A percentile compares a stretch with the other conserved stretches of the same genome.
phyloP scores from a whole-genome alignment of 2,329 filamentous ascomycete genomes.

The Hypoxylon sp. region DNA sequence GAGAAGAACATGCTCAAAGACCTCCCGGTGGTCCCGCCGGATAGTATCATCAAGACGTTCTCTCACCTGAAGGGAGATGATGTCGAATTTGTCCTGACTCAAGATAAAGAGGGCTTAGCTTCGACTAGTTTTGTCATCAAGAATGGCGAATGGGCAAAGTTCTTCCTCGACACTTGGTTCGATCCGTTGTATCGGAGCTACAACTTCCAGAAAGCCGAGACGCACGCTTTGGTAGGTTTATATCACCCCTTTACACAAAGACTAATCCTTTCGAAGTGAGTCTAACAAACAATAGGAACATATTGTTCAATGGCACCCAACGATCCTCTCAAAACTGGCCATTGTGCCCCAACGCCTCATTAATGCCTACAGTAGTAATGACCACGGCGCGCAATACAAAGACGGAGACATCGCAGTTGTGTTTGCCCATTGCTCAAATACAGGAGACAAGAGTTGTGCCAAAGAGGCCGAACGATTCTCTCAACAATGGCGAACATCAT shows the following conservation, averaged over 20 bases:
- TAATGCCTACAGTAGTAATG: slow-evolving; percentile 79
- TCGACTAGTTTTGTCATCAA: slow-evolving; percentile 83
- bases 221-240: slow-evolving; percentile 83
- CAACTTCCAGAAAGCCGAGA: slow-evolving; percentile 96
- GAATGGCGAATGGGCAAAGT: slow-evolving; percentile 91
- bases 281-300: slow-evolving; percentile 74
- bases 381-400: slow-evolving; percentile 76
- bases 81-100: slow-evolving; percentile 85
- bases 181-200: slow-evolving; percentile 94
- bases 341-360: slow-evolving; percentile 88
- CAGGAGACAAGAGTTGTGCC: slow-evolving; percentile 74
- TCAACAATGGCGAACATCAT: slow-evolving; percentile 63
- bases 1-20: slow-evolving; percentile 88
- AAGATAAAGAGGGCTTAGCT: slow-evolving; percentile 85
- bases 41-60: slow-evolving; percentile 97
- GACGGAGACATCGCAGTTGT: slow-evolving; percentile 88
- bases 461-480: slow-evolving; percentile 73
- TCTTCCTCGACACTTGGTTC: slow-evolving; percentile 95
- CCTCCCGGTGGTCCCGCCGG: slow-evolving; percentile 88
- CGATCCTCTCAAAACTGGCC: slow-evolving; percentile 89
- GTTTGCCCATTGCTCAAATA: slow-evolving; percentile 77
- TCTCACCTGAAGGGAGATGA: slow-evolving; percentile 81
- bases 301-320: slow-evolving; percentile 96
- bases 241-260: not conserved
- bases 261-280: not conserved